These are phyloP conservation scores for Iris pallida DNA, from an alignment of 116 monocot genomes.

Conservation along the genomic window DNA sequence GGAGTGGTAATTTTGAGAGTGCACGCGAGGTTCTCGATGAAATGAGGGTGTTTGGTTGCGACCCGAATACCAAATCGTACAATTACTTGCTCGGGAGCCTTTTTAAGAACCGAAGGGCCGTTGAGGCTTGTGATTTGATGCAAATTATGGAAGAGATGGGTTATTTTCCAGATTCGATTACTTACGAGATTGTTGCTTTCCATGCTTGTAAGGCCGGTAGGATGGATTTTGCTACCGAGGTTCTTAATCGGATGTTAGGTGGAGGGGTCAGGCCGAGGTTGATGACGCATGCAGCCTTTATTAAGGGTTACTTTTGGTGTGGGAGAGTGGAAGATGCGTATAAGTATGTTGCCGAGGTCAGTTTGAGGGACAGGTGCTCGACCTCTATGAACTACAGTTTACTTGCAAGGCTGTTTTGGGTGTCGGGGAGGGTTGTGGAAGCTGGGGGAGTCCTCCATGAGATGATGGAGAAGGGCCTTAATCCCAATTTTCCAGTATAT, in stretches of 20 bases:
- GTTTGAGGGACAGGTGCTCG: slow-evolving; percentile 42
- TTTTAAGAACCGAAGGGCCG: slow-evolving; percentile 47
- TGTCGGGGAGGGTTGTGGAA: slow-evolving; percentile 42
- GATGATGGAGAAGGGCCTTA: slow-evolving; percentile 80
- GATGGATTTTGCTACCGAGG: slow-evolving; percentile 47
- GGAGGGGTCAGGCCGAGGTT: slow-evolving; percentile 57
- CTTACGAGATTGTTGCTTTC: slow-evolving; percentile 54
- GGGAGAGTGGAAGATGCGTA: slow-evolving; percentile 44
- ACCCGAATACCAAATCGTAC: slow-evolving; percentile 45
- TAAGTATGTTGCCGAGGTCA: slow-evolving; percentile 59
- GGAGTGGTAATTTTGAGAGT: slow-evolving; percentile 32
- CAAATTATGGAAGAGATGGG: slow-evolving; percentile 53
- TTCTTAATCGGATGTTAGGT: slow-evolving; percentile 54
- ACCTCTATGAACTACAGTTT: slow-evolving; percentile 65
- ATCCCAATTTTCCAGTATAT: slow-evolving; percentile 65
- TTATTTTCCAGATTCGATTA: slow-evolving; percentile 38
- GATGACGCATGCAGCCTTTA: slow-evolving; percentile 53
- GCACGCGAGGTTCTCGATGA: slow-evolving; percentile 52
- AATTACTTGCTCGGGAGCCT: slow-evolving; percentile 77
- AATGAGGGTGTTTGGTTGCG: slow-evolving; percentile 50
- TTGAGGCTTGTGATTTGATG: slow-evolving; percentile 58
- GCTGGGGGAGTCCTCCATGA: slow-evolving; percentile 56
- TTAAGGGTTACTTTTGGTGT: slow-evolving; percentile 56
- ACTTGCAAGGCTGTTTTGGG: slow-evolving; percentile 39
- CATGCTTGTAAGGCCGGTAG: slow-evolving; percentile 58